phyloP scores from a whole-genome alignment of 768 basidiomycete genomes.

The Holtermanniella nyarrowii region DNA sequence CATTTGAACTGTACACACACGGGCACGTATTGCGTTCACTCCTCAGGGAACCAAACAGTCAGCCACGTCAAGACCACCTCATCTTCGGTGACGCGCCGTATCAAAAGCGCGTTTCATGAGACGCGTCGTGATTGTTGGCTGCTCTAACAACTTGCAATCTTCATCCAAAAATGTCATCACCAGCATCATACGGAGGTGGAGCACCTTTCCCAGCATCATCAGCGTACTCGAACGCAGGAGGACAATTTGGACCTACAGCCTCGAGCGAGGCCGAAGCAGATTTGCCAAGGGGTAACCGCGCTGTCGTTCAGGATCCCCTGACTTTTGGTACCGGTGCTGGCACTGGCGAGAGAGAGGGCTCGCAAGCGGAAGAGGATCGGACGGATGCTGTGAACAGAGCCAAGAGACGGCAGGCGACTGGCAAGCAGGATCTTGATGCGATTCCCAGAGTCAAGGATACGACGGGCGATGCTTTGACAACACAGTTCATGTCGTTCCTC shows the following conservation, averaged over 20 bases:
- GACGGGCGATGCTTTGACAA: constrained; percentile 88
- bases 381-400: background rate
- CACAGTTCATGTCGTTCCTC: constrained; percentile 82
- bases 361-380: background rate
- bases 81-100: no score
- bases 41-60: background rate
- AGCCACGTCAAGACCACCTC: background rate
- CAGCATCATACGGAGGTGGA: background rate
- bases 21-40: no score
- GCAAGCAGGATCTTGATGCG: constrained; percentile 44
- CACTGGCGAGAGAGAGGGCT: background rate
- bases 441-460: constrained; percentile 83
- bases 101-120: no score
- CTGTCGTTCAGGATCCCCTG: background rate
- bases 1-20: no score
- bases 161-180: background rate
- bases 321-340: background rate
- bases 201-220: background rate
- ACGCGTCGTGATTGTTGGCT: no score
- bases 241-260: background rate
- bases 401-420: background rate
- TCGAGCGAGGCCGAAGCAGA: background rate
- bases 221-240: background rate
- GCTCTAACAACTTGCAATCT: background rate
- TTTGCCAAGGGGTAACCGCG: background rate